Evolutionary conservation across 2,329 filamentous ascomycete species (phyloP).

Genomic region (Aspergillus persii): DNA sequence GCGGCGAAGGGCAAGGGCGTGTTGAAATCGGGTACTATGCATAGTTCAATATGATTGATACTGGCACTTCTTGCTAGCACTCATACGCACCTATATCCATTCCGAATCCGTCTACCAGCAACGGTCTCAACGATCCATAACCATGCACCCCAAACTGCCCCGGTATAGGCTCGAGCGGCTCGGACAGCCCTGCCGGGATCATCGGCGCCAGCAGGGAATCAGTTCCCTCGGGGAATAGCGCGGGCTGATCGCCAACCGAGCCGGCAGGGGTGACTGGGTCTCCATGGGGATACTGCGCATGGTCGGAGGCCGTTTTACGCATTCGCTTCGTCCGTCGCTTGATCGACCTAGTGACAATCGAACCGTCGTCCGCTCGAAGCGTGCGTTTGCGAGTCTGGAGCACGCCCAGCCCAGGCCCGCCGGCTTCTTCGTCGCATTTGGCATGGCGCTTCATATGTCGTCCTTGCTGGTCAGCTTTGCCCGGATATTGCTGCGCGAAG

Average conservation of each 20-base stretch:
- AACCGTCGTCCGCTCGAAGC: slow-evolving; percentile 49
- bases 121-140: slow-evolving; percentile 29
- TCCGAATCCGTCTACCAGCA: slow-evolving; percentile 54
- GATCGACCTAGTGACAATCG: slow-evolving; percentile 44
- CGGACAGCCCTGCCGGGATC: slow-evolving; percentile 31
- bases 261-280: slow-evolving; percentile 29
- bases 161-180: slow-evolving; percentile 32
- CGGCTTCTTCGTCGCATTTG: slow-evolving; percentile 53
- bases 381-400: slow-evolving; percentile 52
- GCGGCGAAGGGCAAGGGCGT: slow-evolving; percentile 66
- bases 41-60: too few species aligned
- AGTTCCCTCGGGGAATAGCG: slow-evolving; percentile 23
- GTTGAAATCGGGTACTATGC: slow-evolving; percentile 58
- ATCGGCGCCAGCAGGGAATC: slow-evolving; percentile 32
- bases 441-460: slow-evolving; percentile 56
- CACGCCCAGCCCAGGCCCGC: slow-evolving; percentile 46
- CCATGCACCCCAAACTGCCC: slow-evolving; percentile 34
- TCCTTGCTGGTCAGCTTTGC: slow-evolving; percentile 37
- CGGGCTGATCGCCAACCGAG: slow-evolving; percentile 23
- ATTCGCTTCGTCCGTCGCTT: slow-evolving; percentile 19
- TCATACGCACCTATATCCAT: slow-evolving; percentile 52
- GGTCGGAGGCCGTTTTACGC: slow-evolving; percentile 5
- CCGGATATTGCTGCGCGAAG: not conserved
- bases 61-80: not conserved
- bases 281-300: slow-evolving; percentile 7